Percentiles rank a stretch among this genome's conserved stretches.
Conservation (phyloP, 192 early-diverging fungal species). For the Entomortierella parvispora region DNA sequence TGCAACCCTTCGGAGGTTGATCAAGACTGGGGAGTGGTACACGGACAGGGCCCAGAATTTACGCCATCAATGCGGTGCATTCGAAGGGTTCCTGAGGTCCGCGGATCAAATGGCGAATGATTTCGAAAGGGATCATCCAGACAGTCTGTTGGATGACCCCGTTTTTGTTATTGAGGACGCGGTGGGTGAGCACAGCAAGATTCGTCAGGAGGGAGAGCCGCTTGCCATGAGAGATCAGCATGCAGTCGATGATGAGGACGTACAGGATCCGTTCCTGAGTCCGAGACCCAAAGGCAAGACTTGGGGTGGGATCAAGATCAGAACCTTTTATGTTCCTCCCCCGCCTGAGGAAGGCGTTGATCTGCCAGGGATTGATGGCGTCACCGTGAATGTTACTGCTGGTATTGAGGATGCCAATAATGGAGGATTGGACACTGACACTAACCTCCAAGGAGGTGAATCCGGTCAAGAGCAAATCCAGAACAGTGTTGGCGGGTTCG, state of each 20-base stretch:
- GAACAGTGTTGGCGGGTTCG: too few relatives aligned
- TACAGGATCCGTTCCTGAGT: conserved; percentile 21
- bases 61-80: conserved; percentile 49
- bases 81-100: conserved; percentile 37
- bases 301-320: conserved; percentile 35
- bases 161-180: conserved; percentile 19
- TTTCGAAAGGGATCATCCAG: conserved; percentile 30
- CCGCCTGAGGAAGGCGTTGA: conserved; percentile 6
- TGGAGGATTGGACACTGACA: not conserved
- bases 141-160: conserved; percentile 23
- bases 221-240: conserved; percentile 3
- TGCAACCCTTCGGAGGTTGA: conserved; percentile 55
- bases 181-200: not conserved
- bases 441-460: not conserved
- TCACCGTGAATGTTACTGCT: not conserved
- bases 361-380: conserved; percentile 15
- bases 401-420: not conserved
- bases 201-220: not conserved
- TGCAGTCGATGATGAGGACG: conserved; percentile 19
- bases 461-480: not conserved
- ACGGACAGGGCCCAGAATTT: conserved; percentile 58
- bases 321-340: conserved; percentile 23
- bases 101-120: conserved; percentile 39
- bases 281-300: conserved; percentile 19
- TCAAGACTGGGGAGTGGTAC: conserved; percentile 59